These are phyloP conservation scores for Binderoboletus segoi DNA, from an alignment of 1,284 basidiomycete species.

Conservation along the genomic window DNA sequence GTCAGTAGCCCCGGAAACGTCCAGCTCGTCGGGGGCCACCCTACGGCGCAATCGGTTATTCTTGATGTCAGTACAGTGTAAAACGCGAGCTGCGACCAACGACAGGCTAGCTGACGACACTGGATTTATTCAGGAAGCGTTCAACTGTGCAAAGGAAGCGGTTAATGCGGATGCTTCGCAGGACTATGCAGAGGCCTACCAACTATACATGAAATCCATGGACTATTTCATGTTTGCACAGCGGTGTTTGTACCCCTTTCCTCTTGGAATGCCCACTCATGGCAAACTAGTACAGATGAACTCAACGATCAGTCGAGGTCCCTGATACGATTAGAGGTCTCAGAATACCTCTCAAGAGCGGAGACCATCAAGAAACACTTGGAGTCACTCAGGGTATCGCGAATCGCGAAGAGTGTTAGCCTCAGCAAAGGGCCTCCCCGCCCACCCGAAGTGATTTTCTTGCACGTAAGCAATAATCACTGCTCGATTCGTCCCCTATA, in stretches of 20 bases:
- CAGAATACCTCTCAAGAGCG: constrained; percentile 89
- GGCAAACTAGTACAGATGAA: constrained; percentile 15
- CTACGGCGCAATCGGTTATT: constrained; percentile 18
- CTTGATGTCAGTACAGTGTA: constrained; percentile 28
- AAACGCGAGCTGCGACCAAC: no score
- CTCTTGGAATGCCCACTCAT: constrained; percentile 1
- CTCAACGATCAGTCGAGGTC: constrained; percentile 67
- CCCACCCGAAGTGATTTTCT: constrained; percentile 17
- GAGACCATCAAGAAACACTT: constrained; percentile 91
- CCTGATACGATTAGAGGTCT: constrained; percentile 87
- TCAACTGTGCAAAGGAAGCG: constrained; percentile 90
- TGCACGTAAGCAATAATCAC: constrained; percentile 10
- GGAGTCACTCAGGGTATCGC: constrained; percentile 1
- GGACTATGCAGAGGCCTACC: constrained; percentile 95
- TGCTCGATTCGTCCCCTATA: no score
- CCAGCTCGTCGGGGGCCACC: no score
- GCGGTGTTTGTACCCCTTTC: constrained; percentile 47
- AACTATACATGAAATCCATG: constrained; percentile 89
- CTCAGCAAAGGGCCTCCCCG: constrained; percentile 7
- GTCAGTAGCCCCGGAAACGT: not conserved
- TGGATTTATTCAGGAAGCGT: constrained; percentile 70
- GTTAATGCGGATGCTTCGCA: constrained; percentile 93
- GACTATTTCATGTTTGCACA: constrained; percentile 95
- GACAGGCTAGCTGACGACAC: no score
- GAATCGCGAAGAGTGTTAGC: constrained; percentile 15